A percentile compares a stretch with the other conserved stretches of the same genome.
These are phyloP conservation scores for Populus davidiana DNA, from an alignment of 345 rosid genomes.

Conservation along the genomic window DNA sequence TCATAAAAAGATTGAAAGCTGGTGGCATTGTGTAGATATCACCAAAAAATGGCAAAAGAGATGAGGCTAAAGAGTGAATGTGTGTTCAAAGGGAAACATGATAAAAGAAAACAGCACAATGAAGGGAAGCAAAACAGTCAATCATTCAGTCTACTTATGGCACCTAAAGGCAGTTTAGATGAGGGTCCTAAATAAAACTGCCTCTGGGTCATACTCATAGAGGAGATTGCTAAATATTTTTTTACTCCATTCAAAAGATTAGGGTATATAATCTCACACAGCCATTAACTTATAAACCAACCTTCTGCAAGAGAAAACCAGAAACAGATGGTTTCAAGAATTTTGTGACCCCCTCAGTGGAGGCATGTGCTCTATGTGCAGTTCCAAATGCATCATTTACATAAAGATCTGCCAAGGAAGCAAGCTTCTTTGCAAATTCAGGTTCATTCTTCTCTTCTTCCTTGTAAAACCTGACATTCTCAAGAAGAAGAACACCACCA, in stretches of 20 bases:
- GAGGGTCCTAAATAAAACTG: not conserved
- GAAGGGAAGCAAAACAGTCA: not conserved
- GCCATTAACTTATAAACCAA: constrained; percentile 12
- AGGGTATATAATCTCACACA: not conserved
- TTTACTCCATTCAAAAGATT: not conserved
- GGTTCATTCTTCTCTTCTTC: constrained; percentile 98
- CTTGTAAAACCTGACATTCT: constrained; percentile 86
- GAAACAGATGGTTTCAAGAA: constrained; percentile 90
- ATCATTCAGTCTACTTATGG: not conserved
- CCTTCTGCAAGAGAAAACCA: constrained; percentile 96
- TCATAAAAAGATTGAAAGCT: not conserved
- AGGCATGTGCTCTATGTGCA: constrained; percentile 94
- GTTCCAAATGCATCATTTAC: constrained; percentile 94
- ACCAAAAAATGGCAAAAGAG: not conserved
- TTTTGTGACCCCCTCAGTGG: constrained; percentile 86
- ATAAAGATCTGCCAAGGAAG: constrained; percentile 77
- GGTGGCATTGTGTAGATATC: not conserved
- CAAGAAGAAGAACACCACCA: constrained; percentile 88
- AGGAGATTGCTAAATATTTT: not conserved
- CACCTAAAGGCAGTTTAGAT: not conserved
- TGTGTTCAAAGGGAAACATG: not conserved
- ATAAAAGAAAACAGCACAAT: not conserved
- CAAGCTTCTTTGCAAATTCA: constrained; percentile 89
- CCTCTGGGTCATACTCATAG: not conserved
- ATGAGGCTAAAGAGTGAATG: not conserved